Percentiles rank a stretch among this genome's conserved stretches.
These are phyloP conservation scores for Colletotrichum plurivorum DNA, from an alignment of 2,329 filamentous ascomycete species.

Conservation along the genomic window DNA sequence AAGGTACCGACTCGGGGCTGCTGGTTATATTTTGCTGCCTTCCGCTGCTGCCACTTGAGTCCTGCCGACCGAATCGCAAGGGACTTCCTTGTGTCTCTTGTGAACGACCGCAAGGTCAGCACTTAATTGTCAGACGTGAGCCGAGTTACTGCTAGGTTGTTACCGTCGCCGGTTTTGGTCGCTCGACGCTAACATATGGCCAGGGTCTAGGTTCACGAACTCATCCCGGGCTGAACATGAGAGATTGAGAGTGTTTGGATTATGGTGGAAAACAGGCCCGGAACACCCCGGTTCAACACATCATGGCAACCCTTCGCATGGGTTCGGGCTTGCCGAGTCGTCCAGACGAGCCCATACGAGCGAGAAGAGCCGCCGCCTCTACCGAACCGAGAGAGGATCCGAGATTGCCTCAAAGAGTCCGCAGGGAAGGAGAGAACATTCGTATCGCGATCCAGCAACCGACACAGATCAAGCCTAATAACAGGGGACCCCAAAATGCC, in stretches of 20 bases:
- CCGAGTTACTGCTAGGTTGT: conserved; percentile 40
- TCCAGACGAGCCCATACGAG: conserved; percentile 53
- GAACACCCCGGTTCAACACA: conserved; percentile 48
- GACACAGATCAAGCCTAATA: conserved; percentile 49
- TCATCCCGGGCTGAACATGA: conserved; percentile 40
- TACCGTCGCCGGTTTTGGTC: conserved; percentile 17
- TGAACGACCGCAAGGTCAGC: conserved; percentile 37
- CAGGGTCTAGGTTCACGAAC: conserved; percentile 26
- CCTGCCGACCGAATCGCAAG: conserved; percentile 15
- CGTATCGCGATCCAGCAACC: conserved; percentile 25
- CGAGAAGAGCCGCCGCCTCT: conserved; percentile 45
- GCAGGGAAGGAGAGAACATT: conserved; percentile 33
- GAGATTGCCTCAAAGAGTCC: conserved; percentile 26
- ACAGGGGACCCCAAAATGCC: conserved; percentile 52
- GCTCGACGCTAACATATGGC: conserved; percentile 20
- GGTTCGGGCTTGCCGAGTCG: conserved; percentile 57
- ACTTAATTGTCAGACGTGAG: conserved; percentile 40
- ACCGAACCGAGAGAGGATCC: conserved; percentile 38
- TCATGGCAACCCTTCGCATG: conserved; percentile 60
- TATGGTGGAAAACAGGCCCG: conserved; percentile 42
- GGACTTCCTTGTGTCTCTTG: conserved; percentile 7
- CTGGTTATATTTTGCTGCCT: background rate
- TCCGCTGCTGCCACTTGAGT: conserved; percentile 13
- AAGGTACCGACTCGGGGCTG: conserved; percentile 8
- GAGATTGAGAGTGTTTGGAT: conserved; percentile 20